Base-by-base conservation (phyloP, 2,329 filamentous ascomycete species). In the Epichloe bromicola region DNA sequence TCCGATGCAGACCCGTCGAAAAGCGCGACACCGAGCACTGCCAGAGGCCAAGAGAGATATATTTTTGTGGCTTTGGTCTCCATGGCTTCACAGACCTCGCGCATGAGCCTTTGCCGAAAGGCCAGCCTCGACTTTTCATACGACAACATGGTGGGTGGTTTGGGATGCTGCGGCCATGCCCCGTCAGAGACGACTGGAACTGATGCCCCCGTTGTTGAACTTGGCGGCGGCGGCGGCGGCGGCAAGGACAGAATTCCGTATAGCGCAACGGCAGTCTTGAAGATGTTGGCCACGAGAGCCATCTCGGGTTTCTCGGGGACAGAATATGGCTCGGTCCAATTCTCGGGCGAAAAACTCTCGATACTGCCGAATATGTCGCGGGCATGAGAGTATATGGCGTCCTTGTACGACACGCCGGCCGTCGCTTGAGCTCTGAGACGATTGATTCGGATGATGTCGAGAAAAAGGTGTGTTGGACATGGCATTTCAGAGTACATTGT, bases 401-500 rank as follows among this genome's bases (percentile, higher is more conserved):
- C 20, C 14, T 34, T n/a, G 38, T 43, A 43, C 7, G 50, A 48
- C 3, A 11, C 50, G 7, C 23, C 26, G 4, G 23, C 5, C 12
- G 44, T 26, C 10, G 39, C 44, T 30, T 48, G 45, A 11, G 19
- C 15, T 26, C 50, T 39, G 26, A 51, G 45, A n/a, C 38, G 45
- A 37, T 47, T 48, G 33, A 51, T 51, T 34, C 43, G 44, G 3
- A 41, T 46, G 12, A 51, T 48, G 39, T 43, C 43, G 26, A 51
- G 50, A 15, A 51, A 51, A 19, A 51, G 45, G 20, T 44, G 40
- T 2, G 50, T 51, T n/a, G 50, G 50, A 40, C 50, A 51, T 3
- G 45, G 50, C 50, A 51, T 41, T 20, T 51, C 50, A 3, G 50
- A 47, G 40, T 48, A 51, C 45, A 51, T 39, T 2, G 50, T 48